Base-by-base conservation (phyloP, 495 filamentous ascomycete species). In the Aspergillus funiculosus region DNA sequence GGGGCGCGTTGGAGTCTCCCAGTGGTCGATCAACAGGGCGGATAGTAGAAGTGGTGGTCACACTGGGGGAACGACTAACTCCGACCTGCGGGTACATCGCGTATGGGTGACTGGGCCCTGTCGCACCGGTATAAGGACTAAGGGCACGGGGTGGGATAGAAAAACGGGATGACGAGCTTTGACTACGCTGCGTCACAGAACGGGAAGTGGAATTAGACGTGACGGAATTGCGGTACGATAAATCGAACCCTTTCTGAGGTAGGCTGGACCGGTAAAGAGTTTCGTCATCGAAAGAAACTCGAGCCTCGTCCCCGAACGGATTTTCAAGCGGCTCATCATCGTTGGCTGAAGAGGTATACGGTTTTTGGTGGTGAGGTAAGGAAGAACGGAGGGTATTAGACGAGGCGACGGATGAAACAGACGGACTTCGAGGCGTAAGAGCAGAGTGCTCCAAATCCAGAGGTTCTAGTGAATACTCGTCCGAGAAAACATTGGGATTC, bases 1-100 rank as follows among this genome's bases (percentile, higher is more conserved):
- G 83, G n/a, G 87, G 87, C n/a, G 81, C 81, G 25, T 65, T 72
- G 1, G 80, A 72, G 9, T 81, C 81, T 15, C 67, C 70, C 35
- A 84, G 78, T 4, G 81, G 76, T 34, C 73, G 74, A 24, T 87
- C 82, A 2, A 69, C 30, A 24, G 69, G 72, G 15, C 78, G 66
- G 48, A 75, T 57, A 20, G 77, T 82, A 19, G 79, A 84, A 4
- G 73, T 76, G 20, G 81, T 89, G 27, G 75, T 73, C 22, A 77
- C 63, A 60, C 85, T 88, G 3, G 81, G 64, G 5, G 81, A 79
- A 31, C 83, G 78, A 47, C 71, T 64, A 11, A 76, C 60, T n/a
- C 67, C 73, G 32, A 75, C 66, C 54, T 78, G 75, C 11, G 69
- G 65, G 46, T 78, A 78, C 73, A 77, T 76, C 27, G 57, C 73